Base-by-base conservation (phyloP, 495 filamentous ascomycete species). In the Pyronema domesticum region DNA sequence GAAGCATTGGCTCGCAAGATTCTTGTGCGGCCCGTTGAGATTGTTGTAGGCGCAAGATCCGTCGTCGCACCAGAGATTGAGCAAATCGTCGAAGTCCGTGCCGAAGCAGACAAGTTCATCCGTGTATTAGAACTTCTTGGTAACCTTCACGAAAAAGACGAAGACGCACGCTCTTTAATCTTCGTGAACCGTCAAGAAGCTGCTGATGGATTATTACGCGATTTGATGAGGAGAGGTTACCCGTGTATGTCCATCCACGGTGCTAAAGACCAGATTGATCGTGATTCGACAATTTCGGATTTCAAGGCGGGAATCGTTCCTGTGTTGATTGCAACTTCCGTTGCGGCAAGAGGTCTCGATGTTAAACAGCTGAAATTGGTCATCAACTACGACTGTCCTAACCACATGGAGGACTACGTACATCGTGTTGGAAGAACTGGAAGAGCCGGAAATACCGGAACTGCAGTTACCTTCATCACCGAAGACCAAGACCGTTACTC, bases 381-480 rank as follows among this genome's bases (percentile, higher is more conserved):
- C 17, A 80, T 99, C 63, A 99, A 99, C 60, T 99, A 88, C 64
- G 93, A 99, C 67, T 83, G 84, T 3, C 93, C 93, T 3, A 95
- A 94, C 65, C 93, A 99, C 69, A 71, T 94, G 35, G 93, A 99
- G 69, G 93, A 99, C 65, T 99, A 99, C 63, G 89, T 99, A 8
- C 93, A 99, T 66, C 84, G 93, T 60, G 86, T 84, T 52, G 93
- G 93, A 49, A 80, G 93, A 55, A 99, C 93, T 7, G 93, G 93
- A 6, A 80, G 93, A 68, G 93, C 93, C 30, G 93, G 93, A 30
- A 93, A 94, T 63, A 93, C 77, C 6, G 93, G 93, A 56, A 95
- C 86, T 17, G 93, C 91, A 0, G 85, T 96, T 43, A 96, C 91
- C 0, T 94, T 99, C 67, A 71, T 99, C 51, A 94, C 87, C 1